These are phyloP conservation scores for Sistotremastrum suecicum DNA, from an alignment of 768 basidiomycete genomes.

Conservation along the genomic window DNA sequence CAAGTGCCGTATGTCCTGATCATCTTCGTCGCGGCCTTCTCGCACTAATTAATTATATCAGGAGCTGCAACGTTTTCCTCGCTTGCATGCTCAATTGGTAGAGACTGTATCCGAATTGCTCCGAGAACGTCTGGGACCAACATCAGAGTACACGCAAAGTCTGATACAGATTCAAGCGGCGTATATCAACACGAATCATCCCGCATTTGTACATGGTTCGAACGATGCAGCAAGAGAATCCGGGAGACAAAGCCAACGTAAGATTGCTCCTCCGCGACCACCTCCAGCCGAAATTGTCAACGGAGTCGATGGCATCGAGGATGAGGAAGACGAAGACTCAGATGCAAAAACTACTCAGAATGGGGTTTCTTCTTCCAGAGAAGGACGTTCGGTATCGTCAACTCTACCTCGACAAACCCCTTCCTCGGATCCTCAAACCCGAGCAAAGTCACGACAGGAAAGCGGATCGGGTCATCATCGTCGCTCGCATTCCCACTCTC, in stretches of 20 bases:
- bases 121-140: constrained; percentile 89
- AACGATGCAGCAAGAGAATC: constrained; percentile 36
- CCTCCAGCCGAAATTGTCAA: constrained; percentile 49
- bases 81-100: constrained; percentile 82
- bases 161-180: constrained; percentile 95
- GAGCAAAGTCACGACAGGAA: constrained; percentile 10
- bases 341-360: constrained; percentile 36
- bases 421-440: constrained; percentile 1
- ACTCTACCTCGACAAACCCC: constrained; percentile 25
- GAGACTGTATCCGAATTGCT: constrained; percentile 96
- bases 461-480: constrained; percentile 18
- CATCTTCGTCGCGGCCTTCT: neutral
- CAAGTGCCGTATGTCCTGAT: constrained; percentile 51
- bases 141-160: constrained; percentile 91
- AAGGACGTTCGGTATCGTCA: constrained; percentile 61
- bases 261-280: constrained; percentile 29
- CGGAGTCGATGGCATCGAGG: constrained; percentile 25
- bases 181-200: constrained; percentile 99
- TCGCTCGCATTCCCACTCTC: constrained; percentile 19
- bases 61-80: constrained; percentile 94
- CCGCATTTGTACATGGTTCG: constrained; percentile 78
- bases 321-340: constrained; percentile 53
- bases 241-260: constrained; percentile 4
- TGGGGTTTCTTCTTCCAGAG: constrained; percentile 36
- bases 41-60: constrained; percentile 16